These are phyloP conservation scores for Candida mesenterica DNA, from an alignment of 1,139 yeast genomes.

Conservation along the genomic window DNA sequence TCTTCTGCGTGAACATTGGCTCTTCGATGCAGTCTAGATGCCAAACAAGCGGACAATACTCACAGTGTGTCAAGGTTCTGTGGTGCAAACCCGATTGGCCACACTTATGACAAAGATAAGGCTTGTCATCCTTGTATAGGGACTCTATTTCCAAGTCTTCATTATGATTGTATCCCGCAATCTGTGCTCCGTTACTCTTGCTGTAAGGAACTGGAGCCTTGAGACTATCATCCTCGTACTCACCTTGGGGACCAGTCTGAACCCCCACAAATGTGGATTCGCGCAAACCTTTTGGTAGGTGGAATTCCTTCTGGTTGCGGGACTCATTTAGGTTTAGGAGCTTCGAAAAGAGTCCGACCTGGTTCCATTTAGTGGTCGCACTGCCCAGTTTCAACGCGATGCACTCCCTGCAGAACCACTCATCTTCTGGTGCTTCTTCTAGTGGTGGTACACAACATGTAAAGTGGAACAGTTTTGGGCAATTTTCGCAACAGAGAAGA, in stretches of 20 bases:
- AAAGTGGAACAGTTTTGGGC: conserved; percentile 91
- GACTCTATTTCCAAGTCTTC: conserved; percentile 61
- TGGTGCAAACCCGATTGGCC: conserved; percentile 61
- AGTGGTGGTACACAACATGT: conserved; percentile 89
- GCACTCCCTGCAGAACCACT: conserved; percentile 88
- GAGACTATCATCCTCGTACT: conserved; percentile 59
- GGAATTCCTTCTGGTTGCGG: conserved; percentile 71
- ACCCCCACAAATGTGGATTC: conserved; percentile 74
- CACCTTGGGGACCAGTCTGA: conserved; percentile 64
- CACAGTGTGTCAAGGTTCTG: conserved; percentile 68
- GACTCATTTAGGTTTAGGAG: conserved; percentile 56
- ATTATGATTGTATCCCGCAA: conserved; percentile 37
- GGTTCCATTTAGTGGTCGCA: conserved; percentile 18
- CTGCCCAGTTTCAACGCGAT: conserved; percentile 17
- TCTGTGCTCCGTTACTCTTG: conserved; percentile 40
- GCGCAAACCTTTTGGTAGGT: conserved; percentile 64
- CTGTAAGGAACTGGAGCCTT: conserved; percentile 49
- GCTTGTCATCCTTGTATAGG: conserved; percentile 59
- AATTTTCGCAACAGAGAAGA: conserved; percentile 88
- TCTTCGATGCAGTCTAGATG: conserved; percentile 85
- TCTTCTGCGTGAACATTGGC: conserved; percentile 73
- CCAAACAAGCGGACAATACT: conserved; percentile 85
- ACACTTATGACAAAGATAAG: conserved; percentile 75
- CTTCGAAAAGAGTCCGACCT: conserved; percentile 56
- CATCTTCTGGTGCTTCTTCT: conserved; percentile 80